Evolutionary conservation across 2,329 filamentous ascomycete genomes (phyloP), one percentile per base, ranked within the genome.

Genomic region (Penicillium aurantiogriseum): DNA sequence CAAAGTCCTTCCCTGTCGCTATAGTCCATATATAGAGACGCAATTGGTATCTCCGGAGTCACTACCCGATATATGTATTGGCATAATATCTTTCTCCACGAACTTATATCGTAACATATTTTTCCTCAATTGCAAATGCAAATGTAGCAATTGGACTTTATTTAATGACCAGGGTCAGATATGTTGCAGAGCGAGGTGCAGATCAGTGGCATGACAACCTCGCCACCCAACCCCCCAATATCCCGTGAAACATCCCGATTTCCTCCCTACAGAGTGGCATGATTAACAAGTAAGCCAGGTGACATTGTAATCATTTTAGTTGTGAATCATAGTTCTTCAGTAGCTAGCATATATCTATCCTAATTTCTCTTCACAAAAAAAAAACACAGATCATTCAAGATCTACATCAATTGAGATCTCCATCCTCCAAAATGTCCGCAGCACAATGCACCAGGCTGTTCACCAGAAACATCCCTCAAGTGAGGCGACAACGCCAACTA

Each of bases 401-500:
- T 43, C 27, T 44, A 19, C 38, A 23, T 23, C 33, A 23, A 42
- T 27, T 21, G 1, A 54, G n/a, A 51, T 19, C 42, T 13, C 23
- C 5, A 51, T 39, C n/a, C 15, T 13, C 10, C 17, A 55, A 8
- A 50, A 58, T 58, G 56, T 38, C 51, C 6, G 44, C 50, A 33
- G 48, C 38, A 36, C 56, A 55, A 46, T 55, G 40, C 25, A 58
- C 56, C 9, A 27, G 56, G 15, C 31, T 49, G 3, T 7, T 55
- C 9, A 23, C 51, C 38, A 48, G 45, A 23, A 50, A 54, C 27
- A 49, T 58, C 3, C 56, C 56, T 21, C 46, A 58, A 45, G 51
- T 58, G 13, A 40, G 51, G n/a, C 44, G 50, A 11, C 35, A 27
- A 31, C 49, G 43, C 27, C 56, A 55, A 44, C 9, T 50, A 23